Evolutionary conservation across 1,284 basidiomycete species (phyloP).

Genomic region (Sanghuangporus sanghuang): DNA sequence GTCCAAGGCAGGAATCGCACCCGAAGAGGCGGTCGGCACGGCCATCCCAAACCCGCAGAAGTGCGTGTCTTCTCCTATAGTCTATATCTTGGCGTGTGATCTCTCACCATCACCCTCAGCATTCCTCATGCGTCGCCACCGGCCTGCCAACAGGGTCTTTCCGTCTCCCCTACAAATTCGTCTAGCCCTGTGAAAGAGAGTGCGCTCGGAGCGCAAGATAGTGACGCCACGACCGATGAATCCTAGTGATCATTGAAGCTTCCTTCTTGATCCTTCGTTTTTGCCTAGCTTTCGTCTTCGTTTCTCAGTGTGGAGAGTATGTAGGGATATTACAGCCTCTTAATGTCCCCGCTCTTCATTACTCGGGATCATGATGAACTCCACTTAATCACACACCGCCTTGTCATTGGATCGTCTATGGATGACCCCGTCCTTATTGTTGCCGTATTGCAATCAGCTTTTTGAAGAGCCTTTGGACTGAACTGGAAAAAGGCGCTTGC

Average conservation of each 20-base stretch:
- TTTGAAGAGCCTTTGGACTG: background rate
- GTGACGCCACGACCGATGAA: conserved; percentile 10
- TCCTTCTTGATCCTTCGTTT: background rate
- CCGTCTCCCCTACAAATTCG: conserved; percentile 63
- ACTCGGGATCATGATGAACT: background rate
- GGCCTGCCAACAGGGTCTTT: conserved; percentile 50
- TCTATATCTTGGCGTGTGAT: background rate
- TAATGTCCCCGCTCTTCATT: background rate
- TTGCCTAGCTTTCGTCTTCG: background rate
- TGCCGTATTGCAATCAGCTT: background rate
- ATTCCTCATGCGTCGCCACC: conserved; percentile 73
- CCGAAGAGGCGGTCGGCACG: conserved; percentile 85
- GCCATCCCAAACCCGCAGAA: conserved; percentile 95
- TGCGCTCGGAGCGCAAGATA: conserved; percentile 8
- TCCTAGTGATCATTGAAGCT: background rate
- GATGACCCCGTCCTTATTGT: background rate
- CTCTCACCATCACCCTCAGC: conserved; percentile 30
- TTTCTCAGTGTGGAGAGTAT: background rate
- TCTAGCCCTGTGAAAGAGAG: conserved; percentile 17
- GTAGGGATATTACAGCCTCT: background rate
- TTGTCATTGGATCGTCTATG: background rate
- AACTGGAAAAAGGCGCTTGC: background rate
- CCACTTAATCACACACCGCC: background rate
- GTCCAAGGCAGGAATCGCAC: conserved; percentile 89
- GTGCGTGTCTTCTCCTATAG: conserved; percentile 42